A percentile compares a stretch with the other conserved stretches of the same genome.
These are phyloP conservation scores for Sclerotinia minor DNA, from an alignment of 2,329 filamentous ascomycete genomes.

Conservation along the genomic window DNA sequence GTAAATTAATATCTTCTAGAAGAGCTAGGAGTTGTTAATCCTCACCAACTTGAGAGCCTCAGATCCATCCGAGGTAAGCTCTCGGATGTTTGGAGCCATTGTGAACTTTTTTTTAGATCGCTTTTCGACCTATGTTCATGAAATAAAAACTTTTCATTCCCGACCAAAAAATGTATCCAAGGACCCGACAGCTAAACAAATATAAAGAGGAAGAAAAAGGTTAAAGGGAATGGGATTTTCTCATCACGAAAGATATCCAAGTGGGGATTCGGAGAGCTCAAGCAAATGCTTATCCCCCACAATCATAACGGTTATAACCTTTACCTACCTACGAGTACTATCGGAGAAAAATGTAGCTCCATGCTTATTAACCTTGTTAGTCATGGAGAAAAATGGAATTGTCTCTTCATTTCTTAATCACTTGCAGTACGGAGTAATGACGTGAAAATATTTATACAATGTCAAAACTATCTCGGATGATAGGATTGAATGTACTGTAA, in stretches of 20 bases:
- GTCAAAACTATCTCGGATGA: not conserved
- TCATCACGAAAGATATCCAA: conserved; percentile 5
- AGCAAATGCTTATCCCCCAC: conserved; percentile 9
- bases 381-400: not conserved
- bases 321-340: too few relatives aligned
- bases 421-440: not conserved
- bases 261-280: conserved; percentile 17
- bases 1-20: conserved; percentile 1
- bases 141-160: not conserved
- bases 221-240: not conserved
- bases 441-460: not conserved
- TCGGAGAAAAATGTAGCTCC: conserved; percentile 19
- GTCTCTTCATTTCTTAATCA: too few relatives aligned
- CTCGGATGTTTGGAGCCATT: conserved; percentile 12
- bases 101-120: not conserved
- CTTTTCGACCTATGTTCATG: not conserved
- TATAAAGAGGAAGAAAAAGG: not conserved
- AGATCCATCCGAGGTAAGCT: conserved; percentile 31
- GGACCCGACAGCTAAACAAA: not conserved
- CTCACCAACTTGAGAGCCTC: conserved; percentile 38
- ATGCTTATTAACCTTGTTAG: too few relatives aligned
- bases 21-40: not conserved
- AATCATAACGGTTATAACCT: too few relatives aligned
- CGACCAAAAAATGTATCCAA: not conserved
- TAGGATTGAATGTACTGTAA: too few relatives aligned